These are phyloP conservation scores for Sclerotinia trifoliorum DNA, from an alignment of 2,329 filamentous ascomycete genomes.

Conservation along the genomic window DNA sequence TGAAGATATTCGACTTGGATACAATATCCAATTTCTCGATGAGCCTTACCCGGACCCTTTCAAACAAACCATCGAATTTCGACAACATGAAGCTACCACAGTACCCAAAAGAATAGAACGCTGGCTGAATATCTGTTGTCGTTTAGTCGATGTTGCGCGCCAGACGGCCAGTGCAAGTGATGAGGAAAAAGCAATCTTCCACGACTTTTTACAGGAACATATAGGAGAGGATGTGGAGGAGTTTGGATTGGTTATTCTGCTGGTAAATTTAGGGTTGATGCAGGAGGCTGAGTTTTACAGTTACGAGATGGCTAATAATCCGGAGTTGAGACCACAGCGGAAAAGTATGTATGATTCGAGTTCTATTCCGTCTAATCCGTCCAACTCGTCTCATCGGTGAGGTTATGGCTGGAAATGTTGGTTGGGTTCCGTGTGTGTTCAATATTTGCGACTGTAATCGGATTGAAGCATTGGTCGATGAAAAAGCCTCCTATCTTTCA, in stretches of 20 bases:
- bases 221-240: neutral
- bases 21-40: constrained; percentile 1
- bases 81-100: constrained; percentile 31
- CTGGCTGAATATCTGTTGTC: constrained; percentile 28
- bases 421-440: neutral
- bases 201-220: neutral
- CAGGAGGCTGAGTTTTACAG: constrained; percentile 4
- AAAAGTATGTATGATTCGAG: neutral
- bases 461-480: too few relatives aligned
- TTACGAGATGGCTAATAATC: neutral
- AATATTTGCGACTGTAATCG: too few relatives aligned
- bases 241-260: neutral
- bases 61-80: constrained; percentile 33
- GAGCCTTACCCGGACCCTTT: neutral
- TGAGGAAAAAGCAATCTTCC: neutral
- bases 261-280: constrained; percentile 2
- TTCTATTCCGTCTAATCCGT: neutral
- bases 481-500: too few relatives aligned
- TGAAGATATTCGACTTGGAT: neutral
- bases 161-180: neutral
- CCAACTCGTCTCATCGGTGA: neutral
- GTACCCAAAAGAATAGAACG: constrained; percentile 21
- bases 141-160: constrained; percentile 26
- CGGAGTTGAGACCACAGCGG: neutral
- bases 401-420: neutral